Evolutionary conservation across 2,329 filamentous ascomycete genomes (phyloP), one percentile per base, ranked within the genome.

Genomic region (Aspergillus latus): DNA sequence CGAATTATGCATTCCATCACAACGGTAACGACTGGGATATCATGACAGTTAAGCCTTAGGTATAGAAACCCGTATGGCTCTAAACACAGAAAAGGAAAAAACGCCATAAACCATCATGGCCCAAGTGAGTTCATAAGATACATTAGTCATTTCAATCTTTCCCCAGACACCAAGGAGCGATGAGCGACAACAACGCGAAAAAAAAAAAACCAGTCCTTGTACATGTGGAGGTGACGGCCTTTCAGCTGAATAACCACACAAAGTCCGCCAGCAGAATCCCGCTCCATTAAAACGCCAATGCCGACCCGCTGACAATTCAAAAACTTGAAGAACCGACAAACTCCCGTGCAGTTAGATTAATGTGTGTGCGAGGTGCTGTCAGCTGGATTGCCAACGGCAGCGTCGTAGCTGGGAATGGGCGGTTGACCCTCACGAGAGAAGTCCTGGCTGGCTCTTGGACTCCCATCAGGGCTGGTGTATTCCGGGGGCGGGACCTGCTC

Each of bases 321-420:
- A 56, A 55, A 54, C 54, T 28, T 37, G 46, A 44, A 52, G 58
- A 50, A 50, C 50, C 44, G 48, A 34, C 21, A 42, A 53, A 51
- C 42, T 55, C 49, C 39, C 26, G 30, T 11, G 28, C 26, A 7
- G 11, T 13, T 28, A 32, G 16, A 6, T 59, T 29, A 56, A 16
- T 44, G 39, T 29, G 52, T 10, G 32, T 40, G 34, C 4, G 49
- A 46, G 16, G 30, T 7, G 39, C 43, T 40, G 46, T 46, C 46
- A 10, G 57, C 55, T n/a, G 58, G 59, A 54, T 76, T 72, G 48
- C 74, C 74, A 54, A 92, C 80, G 1, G 89, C 90, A 58, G 90
- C 89, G 70, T 86, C 89, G 69, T 95, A 95, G 66, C 85, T 92
- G 2, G 90, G 90, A 61, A 94, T 92, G 0, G 90, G 89, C 26